Evolutionary conservation across 371 early-diverging fungal species (phyloP).

Genomic region (Mucor saturninus): DNA sequence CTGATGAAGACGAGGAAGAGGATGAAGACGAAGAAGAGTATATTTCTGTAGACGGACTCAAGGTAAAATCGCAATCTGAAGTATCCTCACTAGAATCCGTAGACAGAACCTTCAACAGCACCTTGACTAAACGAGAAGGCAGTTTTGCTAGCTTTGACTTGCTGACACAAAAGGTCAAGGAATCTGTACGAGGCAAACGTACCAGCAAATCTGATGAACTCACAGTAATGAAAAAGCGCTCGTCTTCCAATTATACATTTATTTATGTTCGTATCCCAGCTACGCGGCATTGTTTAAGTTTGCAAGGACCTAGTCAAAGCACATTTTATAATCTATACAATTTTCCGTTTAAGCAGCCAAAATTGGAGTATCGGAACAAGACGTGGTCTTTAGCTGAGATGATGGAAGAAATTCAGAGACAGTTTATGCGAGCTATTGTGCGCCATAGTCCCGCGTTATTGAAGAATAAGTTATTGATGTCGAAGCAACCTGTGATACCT

Average conservation of each 20-base stretch:
- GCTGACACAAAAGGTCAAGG: conserved; percentile 25
- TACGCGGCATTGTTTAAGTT: conserved; percentile 69
- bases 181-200: conserved; percentile 7
- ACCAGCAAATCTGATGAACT: conserved; percentile 41
- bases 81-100: not conserved
- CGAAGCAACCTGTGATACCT: not conserved
- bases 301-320: conserved; percentile 72
- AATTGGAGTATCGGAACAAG: conserved; percentile 74
- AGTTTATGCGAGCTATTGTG: conserved; percentile 17
- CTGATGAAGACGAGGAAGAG: not conserved
- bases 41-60: not conserved
- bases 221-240: conserved; percentile 69
- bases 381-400: conserved; percentile 81
- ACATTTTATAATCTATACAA: conserved; percentile 75
- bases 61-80: not conserved
- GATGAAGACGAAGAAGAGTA: conserved; percentile 10
- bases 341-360: conserved; percentile 74
- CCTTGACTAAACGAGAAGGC: conserved; percentile 8
- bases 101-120: not conserved
- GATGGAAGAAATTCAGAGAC: conserved; percentile 66
- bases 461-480: conserved; percentile 16
- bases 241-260: conserved; percentile 71
- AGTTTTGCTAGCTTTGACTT: conserved; percentile 25
- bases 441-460: conserved; percentile 16
- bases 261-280: conserved; percentile 79